phyloP scores from a whole-genome alignment of 495 filamentous ascomycete genomes.

The Aspergillus leporis region DNA sequence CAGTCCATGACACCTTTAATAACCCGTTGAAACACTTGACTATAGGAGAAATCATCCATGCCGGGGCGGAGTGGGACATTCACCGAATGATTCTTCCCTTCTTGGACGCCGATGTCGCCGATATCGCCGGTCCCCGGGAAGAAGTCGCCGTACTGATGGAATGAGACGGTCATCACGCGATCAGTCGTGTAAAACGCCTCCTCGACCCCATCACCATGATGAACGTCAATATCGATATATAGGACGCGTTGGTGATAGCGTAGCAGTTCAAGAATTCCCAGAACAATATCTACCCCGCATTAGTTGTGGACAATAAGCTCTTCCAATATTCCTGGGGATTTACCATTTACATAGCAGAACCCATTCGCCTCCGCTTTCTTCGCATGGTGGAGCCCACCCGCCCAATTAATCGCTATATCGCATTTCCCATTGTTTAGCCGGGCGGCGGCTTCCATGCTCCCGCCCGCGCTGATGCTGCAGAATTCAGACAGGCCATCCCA shows the following conservation, averaged over 20 bases:
- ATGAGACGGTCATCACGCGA: slow-evolving; percentile 96
- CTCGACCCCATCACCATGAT: slow-evolving; percentile 97
- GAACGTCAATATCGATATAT: slow-evolving; percentile 98
- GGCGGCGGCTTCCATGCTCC: slow-evolving; percentile 95
- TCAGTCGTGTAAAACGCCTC: slow-evolving; percentile 98
- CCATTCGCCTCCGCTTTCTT: slow-evolving; percentile 96
- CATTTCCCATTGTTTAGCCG: slow-evolving; percentile 90
- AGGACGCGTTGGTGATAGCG: slow-evolving; percentile 90
- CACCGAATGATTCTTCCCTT: slow-evolving; percentile 90
- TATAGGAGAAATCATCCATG: slow-evolving; percentile 90
- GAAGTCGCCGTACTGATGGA: slow-evolving; percentile 99
- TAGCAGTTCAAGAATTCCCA: slow-evolving; percentile 93
- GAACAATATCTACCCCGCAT: slow-evolving; percentile 74
- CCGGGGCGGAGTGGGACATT: slow-evolving; percentile 97
- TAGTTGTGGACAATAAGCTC: slow-evolving; percentile 7
- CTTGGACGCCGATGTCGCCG: slow-evolving; percentile 89
- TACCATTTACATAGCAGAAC: slow-evolving; percentile 99
- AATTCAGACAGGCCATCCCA: slow-evolving; percentile 98
- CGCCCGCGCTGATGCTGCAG: slow-evolving; percentile 95
- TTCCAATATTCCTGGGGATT: background rate
- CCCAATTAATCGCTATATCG: slow-evolving; percentile 99
- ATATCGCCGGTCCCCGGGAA: slow-evolving; percentile 97
- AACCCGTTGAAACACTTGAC: slow-evolving; percentile 92
- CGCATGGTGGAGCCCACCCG: slow-evolving; percentile 93
- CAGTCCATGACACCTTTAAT: slow-evolving; percentile 94